Evolutionary conservation across 352 stramenopile genomes (phyloP).

Genomic region (Globisporangium lucens): DNA sequence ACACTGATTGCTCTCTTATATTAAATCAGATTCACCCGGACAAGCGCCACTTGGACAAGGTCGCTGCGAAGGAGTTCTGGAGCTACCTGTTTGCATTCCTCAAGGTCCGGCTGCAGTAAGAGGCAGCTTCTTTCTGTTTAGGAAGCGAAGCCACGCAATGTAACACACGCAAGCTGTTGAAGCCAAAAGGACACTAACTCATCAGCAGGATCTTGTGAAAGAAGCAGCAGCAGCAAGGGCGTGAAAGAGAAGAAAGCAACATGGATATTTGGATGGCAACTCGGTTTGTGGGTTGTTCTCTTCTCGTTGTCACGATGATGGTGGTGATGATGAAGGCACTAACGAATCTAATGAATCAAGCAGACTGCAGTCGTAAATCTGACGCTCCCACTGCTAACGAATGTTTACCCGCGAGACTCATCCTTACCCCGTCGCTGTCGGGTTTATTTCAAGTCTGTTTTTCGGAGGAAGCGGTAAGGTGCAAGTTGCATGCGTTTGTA

Average conservation of each 20-base stretch:
- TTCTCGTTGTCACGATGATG: not conserved
- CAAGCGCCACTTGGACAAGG: constrained; percentile 90
- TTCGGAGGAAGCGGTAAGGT: not conserved
- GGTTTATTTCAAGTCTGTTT: constrained; percentile 1
- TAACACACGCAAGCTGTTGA: no score
- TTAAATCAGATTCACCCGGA: constrained; percentile 76
- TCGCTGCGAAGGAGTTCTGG: constrained; percentile 89
- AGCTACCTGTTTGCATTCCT: constrained; percentile 87
- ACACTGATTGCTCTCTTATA: not conserved
- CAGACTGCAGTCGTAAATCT: not conserved
- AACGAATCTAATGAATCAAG: not conserved
- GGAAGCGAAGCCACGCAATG: not conserved
- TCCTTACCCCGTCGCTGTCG: not conserved
- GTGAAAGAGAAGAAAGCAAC: constrained; percentile 2
- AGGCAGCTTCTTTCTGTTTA: not conserved
- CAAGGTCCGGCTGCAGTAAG: constrained; percentile 77
- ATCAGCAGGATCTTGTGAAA: not conserved
- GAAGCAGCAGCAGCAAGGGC: not conserved
- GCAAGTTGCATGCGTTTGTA: not conserved
- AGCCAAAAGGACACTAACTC: not conserved
- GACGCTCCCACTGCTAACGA: not conserved
- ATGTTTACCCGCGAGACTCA: not conserved
- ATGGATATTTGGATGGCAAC: constrained; percentile 5
- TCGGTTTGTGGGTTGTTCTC: not conserved
- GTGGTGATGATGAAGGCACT: not conserved